Evolutionary conservation across 2,329 filamentous ascomycete genomes (phyloP).

Genomic region (Epichloe bromicola): DNA sequence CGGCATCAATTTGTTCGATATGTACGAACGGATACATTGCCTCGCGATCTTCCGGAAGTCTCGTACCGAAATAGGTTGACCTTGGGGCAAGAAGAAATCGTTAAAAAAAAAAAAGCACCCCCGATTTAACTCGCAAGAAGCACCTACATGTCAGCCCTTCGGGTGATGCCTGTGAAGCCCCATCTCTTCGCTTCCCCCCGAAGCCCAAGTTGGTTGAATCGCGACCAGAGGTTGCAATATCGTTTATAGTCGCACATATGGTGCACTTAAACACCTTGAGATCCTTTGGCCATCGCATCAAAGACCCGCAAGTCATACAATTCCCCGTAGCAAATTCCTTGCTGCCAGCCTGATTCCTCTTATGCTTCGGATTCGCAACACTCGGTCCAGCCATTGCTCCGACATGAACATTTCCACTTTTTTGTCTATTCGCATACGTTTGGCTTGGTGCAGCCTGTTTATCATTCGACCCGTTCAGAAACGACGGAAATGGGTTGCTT

Average conservation of each 20-base stretch:
- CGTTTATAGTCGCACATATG: constrained; percentile 75
- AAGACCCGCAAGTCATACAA: constrained; percentile 77
- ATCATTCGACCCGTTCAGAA: constrained; percentile 51
- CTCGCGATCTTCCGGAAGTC: constrained; percentile 21
- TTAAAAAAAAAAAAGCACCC: background rate
- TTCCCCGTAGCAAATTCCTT: constrained; percentile 55
- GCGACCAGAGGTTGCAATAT: constrained; percentile 33
- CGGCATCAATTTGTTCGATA: constrained; percentile 15
- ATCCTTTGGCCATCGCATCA: constrained; percentile 65
- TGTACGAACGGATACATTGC: constrained; percentile 20
- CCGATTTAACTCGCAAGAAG: background rate
- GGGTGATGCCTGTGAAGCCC: background rate
- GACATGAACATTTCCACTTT: constrained; percentile 16
- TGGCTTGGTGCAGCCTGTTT: constrained; percentile 28
- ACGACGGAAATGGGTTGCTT: constrained; percentile 66
- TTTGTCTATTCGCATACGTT: constrained; percentile 19
- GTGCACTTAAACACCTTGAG: constrained; percentile 68
- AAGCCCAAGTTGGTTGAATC: constrained; percentile 5
- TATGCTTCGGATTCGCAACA: constrained; percentile 13
- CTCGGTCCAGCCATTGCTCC: constrained; percentile 10
- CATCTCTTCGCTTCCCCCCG: constrained; percentile 3
- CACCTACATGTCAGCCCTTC: constrained; percentile 2
- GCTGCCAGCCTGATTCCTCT: constrained; percentile 22
- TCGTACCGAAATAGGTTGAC: constrained; percentile 19
- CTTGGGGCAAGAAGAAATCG: constrained; percentile 8